Evolutionary conservation across 495 filamentous ascomycete species (phyloP), one percentile per base, ranked within the genome.

Genomic region (Lichenothelia convexa): DNA sequence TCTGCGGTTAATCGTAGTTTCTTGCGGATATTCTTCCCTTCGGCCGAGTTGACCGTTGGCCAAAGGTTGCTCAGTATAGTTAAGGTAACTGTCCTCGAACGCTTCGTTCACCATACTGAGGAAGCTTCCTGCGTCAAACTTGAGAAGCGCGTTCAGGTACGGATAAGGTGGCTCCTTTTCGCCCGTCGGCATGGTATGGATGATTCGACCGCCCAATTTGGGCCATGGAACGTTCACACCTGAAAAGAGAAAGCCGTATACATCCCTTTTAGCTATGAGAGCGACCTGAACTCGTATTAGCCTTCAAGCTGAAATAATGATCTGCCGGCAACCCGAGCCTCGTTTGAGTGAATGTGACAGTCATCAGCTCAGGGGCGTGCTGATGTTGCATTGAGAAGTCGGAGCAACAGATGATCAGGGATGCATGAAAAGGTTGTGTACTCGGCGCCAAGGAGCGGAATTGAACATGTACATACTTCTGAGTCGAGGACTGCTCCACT

Each of bases 61-160:
- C n/a, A n/a, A n/a, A n/a, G n/a, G n/a, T n/a, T n/a, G n/a, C n/a
- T n/a, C n/a, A n/a, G n/a, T n/a, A n/a, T n/a, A n/a, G 48, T 94
- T 95, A 34, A 97, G 65, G 42, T 92, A 97, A 5, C 74, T 64
- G 49, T 97, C 86, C 53, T 97, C 89, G 46, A 97, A 97, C 6
- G 89, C 89, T 57, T 97, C 89, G 45, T 97, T 95, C 15, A 97
- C 59, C 45, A 87, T 84, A 56, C 86, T 94, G 55, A 97, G 68
- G 45, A 94, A 86, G 57, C 83, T 94, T 3, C 81, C 66, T 0
- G 89, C 69, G 53, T 94, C 81, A 43, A 91, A 94, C 34, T 81
- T 70, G 18, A 97, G 63, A 35, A 95, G 76, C 44, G 78, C 68
- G 20, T 78, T 70, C 2, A 97, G 70, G 51, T 87, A 83, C 3